These are phyloP conservation scores for Tylopilus cervinicoccineus DNA, from an alignment of 768 basidiomycete species.

Conservation along the genomic window DNA sequence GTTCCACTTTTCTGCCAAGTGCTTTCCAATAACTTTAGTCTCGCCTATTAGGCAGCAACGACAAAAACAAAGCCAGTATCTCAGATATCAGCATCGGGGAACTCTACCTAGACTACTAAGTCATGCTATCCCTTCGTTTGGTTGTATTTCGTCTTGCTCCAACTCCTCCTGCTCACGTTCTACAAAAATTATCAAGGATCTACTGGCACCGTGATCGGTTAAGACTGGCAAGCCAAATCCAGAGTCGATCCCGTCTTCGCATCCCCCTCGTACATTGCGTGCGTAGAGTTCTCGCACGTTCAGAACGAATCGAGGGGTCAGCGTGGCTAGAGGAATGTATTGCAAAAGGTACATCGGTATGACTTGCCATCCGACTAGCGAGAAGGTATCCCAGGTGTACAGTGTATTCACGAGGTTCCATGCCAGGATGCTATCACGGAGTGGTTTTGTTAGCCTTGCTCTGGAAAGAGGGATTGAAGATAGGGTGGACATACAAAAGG, in stretches of 20 bases:
- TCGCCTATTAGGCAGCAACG: too few relatives aligned
- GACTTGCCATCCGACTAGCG: not conserved
- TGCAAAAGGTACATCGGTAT: not conserved
- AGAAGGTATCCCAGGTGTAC: not conserved
- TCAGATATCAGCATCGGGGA: too few relatives aligned
- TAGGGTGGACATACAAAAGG: not conserved
- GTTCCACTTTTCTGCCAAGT: too few relatives aligned
- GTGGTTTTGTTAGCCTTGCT: not conserved
- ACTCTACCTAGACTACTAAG: too few relatives aligned
- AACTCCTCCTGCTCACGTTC: not conserved
- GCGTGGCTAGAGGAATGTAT: not conserved
- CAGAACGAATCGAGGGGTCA: constrained; percentile 6
- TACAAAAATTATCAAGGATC: not conserved
- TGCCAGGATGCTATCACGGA: not conserved
- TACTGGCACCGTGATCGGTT: not conserved
- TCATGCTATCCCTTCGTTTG: too few relatives aligned
- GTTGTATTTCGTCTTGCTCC: not conserved
- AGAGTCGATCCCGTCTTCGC: not conserved
- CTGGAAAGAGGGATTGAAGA: too few relatives aligned
- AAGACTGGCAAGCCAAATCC: constrained; percentile 1
- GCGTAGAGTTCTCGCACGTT: constrained; percentile 6
- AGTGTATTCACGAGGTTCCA: not conserved
- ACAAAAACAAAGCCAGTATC: too few relatives aligned
- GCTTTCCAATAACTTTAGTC: too few relatives aligned
- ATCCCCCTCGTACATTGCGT: not conserved